phyloP scores from a whole-genome alignment of 768 basidiomycete species.

The Tricholoma sp. region DNA sequence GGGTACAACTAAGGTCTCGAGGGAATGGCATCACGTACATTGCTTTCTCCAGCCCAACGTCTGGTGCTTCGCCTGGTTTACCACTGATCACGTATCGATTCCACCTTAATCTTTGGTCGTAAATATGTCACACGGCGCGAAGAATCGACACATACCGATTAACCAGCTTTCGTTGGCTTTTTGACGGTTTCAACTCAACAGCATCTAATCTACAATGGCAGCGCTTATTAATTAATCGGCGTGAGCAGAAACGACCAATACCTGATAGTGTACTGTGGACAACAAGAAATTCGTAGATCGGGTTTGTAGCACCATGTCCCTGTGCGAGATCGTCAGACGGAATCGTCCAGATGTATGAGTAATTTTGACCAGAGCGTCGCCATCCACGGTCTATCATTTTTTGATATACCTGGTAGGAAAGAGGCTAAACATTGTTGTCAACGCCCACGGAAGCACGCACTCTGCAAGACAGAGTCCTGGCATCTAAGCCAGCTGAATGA shows the following conservation, averaged over 20 bases:
- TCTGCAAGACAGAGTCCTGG: conserved; percentile 45
- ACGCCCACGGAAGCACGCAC: conserved; percentile 5
- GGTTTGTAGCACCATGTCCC: conserved; percentile 83
- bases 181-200: conserved; percentile 58
- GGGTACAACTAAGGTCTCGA: neutral
- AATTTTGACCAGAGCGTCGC: conserved; percentile 61
- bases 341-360: neutral
- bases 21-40: neutral
- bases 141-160: conserved; percentile 44
- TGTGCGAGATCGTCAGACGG: conserved; percentile 11
- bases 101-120: conserved; percentile 44
- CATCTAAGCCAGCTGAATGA: conserved; percentile 44
- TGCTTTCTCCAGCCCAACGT: conserved; percentile 10
- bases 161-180: conserved; percentile 69
- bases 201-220: conserved; percentile 53
- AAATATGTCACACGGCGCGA: neutral
- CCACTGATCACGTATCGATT: conserved; percentile 60
- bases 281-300: conserved; percentile 75
- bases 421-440: neutral
- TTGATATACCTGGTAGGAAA: conserved; percentile 57
- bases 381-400: conserved; percentile 81
- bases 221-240: neutral
- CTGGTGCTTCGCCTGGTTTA: conserved; percentile 27
- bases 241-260: conserved; percentile 22
- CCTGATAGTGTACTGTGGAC: conserved; percentile 95